A percentile compares a stretch with the other conserved stretches of the same genome.
Conservation (phyloP, 495 filamentous ascomycete species). For the Physcia stellaris region DNA sequence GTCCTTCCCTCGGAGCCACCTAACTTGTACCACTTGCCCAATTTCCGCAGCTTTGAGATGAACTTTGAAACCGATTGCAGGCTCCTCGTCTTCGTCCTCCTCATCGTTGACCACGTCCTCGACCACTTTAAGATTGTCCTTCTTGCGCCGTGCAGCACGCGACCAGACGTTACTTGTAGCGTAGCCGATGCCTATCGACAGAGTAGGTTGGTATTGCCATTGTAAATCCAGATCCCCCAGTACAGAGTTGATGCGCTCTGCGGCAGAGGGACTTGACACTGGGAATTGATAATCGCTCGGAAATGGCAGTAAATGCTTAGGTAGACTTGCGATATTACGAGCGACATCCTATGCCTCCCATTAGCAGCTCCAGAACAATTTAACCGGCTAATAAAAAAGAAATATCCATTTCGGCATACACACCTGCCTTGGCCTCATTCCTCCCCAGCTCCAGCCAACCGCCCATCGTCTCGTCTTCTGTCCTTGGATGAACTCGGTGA, state of each 20-base stretch:
- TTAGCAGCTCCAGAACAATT: background rate
- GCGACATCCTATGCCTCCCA: conserved; percentile 29
- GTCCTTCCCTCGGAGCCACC: conserved; percentile 70
- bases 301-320: conserved; percentile 47
- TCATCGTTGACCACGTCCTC: conserved; percentile 11
- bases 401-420: conserved; percentile 3
- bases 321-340: conserved; percentile 39
- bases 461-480: conserved; percentile 75
- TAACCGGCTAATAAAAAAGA: background rate
- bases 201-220: conserved; percentile 35
- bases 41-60: conserved; percentile 19
- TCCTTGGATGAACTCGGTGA: conserved; percentile 70
- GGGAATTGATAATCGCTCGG: conserved; percentile 41
- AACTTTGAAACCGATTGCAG: conserved; percentile 34
- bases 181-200: conserved; percentile 36
- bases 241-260: conserved; percentile 24
- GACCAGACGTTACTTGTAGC: conserved; percentile 60
- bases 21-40: conserved; percentile 32
- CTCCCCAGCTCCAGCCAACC: conserved; percentile 72
- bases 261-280: conserved; percentile 6
- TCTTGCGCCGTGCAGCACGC: conserved; percentile 44
- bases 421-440: conserved; percentile 50
- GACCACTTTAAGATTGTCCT: conserved; percentile 13
- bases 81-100: conserved; percentile 15
- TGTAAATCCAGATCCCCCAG: conserved; percentile 33